Base-by-base conservation (phyloP, 768 basidiomycete species). In the Kockovaella imperatae region DNA sequence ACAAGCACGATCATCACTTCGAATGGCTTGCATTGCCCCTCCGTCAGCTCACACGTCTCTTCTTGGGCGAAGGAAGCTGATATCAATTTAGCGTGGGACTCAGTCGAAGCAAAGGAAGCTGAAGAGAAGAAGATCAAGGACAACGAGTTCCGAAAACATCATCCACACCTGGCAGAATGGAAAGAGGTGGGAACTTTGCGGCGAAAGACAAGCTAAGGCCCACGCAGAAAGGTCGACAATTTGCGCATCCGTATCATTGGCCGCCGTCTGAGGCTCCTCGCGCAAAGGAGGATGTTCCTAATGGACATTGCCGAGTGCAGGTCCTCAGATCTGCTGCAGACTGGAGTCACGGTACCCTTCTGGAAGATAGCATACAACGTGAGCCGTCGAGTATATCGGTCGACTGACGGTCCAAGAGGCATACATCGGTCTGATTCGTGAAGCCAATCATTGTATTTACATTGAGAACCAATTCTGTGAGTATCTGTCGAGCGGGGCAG, bases 311-410 rank as follows among this genome's bases (percentile, higher is more conserved):
- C 25, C 44, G 60, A 21, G 57, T 68, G 2, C 65, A 68, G 51
- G 87, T 79, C 14, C 77, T 87, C 35, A 79, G 93, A 45, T 87
- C 84, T 52, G 85, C 90, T 18, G 81, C 77, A 1, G 93, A 96
- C 71, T 99, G 93, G 93, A 86, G 83, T 60, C 87, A 89, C 59
- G 93, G 91, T 2, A 85, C 90, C 29, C 75, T 91, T 55, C 83
- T 80, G 3, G 93, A 96, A 70, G 79, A 81, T 50, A 89, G 86
- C 69, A 88, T 97, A 51, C 91, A 95, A 72, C 60, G 64, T 66
- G 45, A 56, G 64, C 39, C 13, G 0, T 10, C 14, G 23, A 14
- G 29, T 1, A 13, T 35, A 25, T 14, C 26, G 20, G 11, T 13
- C 8, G 2, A 20, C 31, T 46, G 8, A 23, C 7, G 10, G 7